Conservation (phyloP, 305 asterid genomes). For the Plantago lanceolata region DNA sequence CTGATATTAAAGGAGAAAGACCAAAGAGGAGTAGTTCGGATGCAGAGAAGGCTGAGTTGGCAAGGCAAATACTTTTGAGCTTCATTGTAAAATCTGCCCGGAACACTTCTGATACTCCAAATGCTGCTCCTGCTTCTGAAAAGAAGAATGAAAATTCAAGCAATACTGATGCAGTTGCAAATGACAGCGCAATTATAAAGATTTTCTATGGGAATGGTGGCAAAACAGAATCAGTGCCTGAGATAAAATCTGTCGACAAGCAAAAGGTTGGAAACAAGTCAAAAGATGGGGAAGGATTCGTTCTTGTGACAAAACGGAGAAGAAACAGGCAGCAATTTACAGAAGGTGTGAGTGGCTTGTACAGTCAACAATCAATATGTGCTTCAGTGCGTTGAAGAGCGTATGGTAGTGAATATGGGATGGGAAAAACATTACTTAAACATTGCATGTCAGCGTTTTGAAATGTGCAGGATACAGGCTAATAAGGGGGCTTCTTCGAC, state of each 20-base stretch:
- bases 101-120: constrained; percentile 52
- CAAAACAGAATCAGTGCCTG: constrained; percentile 29
- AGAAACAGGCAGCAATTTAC: constrained; percentile 78
- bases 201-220: constrained; percentile 64
- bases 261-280: constrained; percentile 33
- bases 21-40: constrained; percentile 50
- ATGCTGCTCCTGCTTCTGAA: constrained; percentile 34
- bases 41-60: constrained; percentile 80
- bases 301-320: constrained; percentile 79
- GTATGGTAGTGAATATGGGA: constrained; percentile 16
- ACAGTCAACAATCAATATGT: constrained; percentile 75
- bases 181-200: constrained; percentile 75
- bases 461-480: constrained; percentile 13
- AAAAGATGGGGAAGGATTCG: constrained; percentile 86
- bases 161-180: constrained; percentile 71
- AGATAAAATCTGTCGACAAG: constrained; percentile 33
- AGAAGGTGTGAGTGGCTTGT: constrained; percentile 56
- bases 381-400: constrained; percentile 74
- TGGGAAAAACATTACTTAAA: constrained; percentile 3
- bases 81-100: constrained; percentile 91
- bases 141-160: constrained; percentile 49
- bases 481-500: constrained; percentile 1
- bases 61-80: constrained; percentile 89
- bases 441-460: constrained; percentile 18
- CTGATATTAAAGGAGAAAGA: constrained; percentile 39